Evolutionary conservation across 441 rosid species (phyloP), one percentile per base, ranked within the genome.

Genomic region (Flueggea neowawraea): DNA sequence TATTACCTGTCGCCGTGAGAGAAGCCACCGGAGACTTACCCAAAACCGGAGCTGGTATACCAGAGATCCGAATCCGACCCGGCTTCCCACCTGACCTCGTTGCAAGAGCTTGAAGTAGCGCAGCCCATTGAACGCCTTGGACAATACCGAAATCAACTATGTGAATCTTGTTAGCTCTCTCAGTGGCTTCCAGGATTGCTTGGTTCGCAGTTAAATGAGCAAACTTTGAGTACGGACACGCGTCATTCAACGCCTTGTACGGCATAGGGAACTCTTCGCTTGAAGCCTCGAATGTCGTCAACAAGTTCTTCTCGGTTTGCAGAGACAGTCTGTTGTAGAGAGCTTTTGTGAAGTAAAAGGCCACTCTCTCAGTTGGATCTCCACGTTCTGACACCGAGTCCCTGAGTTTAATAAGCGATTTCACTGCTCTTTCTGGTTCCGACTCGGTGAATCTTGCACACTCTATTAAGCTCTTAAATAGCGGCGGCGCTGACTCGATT

Each of bases 91-190:
- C 58, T 4, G 87, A 65, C 31, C 98, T 83, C 32, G 96, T 87
- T 7, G 98, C 95, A 14, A 93, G 64, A 58, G 86, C 96, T 73
- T 93, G 96, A 32, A 93, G 66, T 1, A 93, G 79, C 47, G 95
- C 88, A 12, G 97, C 82, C 98, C 96, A 93, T 61, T 90, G 97
- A 64, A 90, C 79, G n/a, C 98, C 98, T 70, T 93, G 96, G 63
- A 90, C 93, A 58, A 90, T 82, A 56, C 97, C 97, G 41, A 90
- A 93, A 73, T 93, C 97, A 45, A 93, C 82, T 49, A 93, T 82
- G 84, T 93, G 97, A 69, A 93, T 93, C 76, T 82, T 85, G 64
- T 62, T 71, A 3, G 91, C 86, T 15, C 52, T 52, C 62, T 87
- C 84, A 1, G 91, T 90, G 17, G 97, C 92, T 76, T 93, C 96